phyloP scores from a whole-genome alignment of 1,284 basidiomycete species.

The Ganoderma lingzhi region DNA sequence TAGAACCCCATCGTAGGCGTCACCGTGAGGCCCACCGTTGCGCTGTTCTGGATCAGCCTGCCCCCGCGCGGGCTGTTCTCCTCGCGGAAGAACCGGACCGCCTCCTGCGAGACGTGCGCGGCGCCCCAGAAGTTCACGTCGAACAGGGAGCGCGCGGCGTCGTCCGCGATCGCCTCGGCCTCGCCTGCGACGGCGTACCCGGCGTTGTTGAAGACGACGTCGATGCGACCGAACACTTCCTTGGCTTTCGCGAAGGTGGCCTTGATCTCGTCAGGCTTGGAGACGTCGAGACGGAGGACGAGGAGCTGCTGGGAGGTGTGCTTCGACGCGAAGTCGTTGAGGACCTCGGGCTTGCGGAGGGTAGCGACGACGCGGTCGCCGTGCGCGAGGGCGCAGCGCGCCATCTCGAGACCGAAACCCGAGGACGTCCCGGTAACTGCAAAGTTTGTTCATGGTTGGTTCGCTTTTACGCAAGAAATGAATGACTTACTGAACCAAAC shows the following conservation, averaged over 20 bases:
- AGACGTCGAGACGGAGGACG: slow-evolving; percentile 50
- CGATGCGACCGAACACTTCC: slow-evolving; percentile 48
- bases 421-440: slow-evolving; percentile 45
- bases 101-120: slow-evolving; percentile 43
- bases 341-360: slow-evolving; percentile 40
- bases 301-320: slow-evolving; percentile 41
- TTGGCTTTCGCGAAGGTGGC: slow-evolving; percentile 45
- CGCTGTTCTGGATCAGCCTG: slow-evolving; percentile 42
- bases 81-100: slow-evolving; percentile 48
- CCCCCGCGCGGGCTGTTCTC: slow-evolving; percentile 45
- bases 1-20: slow-evolving; percentile 42
- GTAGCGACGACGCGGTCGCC: slow-evolving; percentile 45
- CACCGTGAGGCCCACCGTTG: slow-evolving; percentile 36
- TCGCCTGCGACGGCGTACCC: slow-evolving; percentile 34
- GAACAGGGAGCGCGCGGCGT: slow-evolving; percentile 43
- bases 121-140: slow-evolving; percentile 51
- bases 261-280: slow-evolving; percentile 37
- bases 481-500: slow-evolving; percentile 30
- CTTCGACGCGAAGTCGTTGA: slow-evolving; percentile 32
- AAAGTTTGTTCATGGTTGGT: background rate
- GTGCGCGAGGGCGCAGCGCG: slow-evolving; percentile 35
- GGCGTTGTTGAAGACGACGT: slow-evolving; percentile 56
- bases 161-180: slow-evolving; percentile 43
- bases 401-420: slow-evolving; percentile 42
- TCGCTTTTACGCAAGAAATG: background rate